Base-by-base conservation (phyloP, 257 asterid species). In the Jacaranda copaia region DNA sequence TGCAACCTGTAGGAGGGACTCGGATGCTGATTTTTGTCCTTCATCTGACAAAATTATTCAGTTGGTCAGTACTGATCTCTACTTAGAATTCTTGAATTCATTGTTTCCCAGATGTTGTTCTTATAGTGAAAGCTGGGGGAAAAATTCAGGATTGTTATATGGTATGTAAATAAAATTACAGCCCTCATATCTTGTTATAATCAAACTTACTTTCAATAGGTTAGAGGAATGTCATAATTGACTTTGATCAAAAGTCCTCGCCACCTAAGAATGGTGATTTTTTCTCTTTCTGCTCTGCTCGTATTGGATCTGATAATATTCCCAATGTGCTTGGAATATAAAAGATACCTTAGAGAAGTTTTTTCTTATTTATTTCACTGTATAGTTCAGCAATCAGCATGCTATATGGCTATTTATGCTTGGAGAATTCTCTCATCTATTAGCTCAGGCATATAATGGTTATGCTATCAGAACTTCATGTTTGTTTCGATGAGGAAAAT, bases 1-100 rank as follows among this genome's bases (percentile, higher is more conserved):
- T 25, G 19, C 32, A 73, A 68, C 67, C 48, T 68, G 45, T 52
- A 66, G 76, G 82, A 78, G 40, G 81, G 76, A 19, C 60, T 15
- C 46, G 39, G 49, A 53, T 65, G 68, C 55, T 40, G 32, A 39
- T 56, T 64, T 64, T 51, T 39, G 68, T 68, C 75, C 58, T 42
- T 16, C 58, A 40, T 77, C 68, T 16, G 70, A 68, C 68, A 25
- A 48, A 42, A 70, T 60, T 53, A 36, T 38, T 65, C 45, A 36
- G 32, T 25, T 74, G 38, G 58, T 58, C 72, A 10, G 14, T 25
- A 56, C 48, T 39, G 43, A 56, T 51, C 58, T 53, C 12, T 8
- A 43, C 19, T 49, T 61, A 35, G 16, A 69, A 45, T 53, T 74
- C 39, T 72, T 65, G 70, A 60, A 73, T 70, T 51, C 68, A 73